Evolutionary conservation across 768 basidiomycete species (phyloP).

Genomic region (Mrakia gelida): DNA sequence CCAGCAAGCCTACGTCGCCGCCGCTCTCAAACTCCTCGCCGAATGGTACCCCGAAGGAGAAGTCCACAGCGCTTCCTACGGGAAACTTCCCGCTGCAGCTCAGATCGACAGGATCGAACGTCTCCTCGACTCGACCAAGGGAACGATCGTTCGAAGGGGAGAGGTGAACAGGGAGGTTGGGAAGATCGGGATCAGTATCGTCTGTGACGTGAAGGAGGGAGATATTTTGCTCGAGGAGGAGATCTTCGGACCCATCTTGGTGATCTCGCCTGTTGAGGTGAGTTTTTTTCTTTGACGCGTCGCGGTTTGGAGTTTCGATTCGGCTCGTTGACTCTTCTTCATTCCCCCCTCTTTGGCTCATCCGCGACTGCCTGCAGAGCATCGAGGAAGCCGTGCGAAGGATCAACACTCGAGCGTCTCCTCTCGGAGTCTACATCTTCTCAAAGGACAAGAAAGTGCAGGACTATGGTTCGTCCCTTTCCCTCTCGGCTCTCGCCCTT

Average conservation of each 20-base stretch:
- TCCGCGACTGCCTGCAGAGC: constrained; percentile 34
- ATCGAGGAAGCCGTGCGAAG: constrained; percentile 41
- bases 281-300: constrained; percentile 25
- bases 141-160: constrained; percentile 40
- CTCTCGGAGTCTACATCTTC: constrained; percentile 44
- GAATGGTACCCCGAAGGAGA: constrained; percentile 29
- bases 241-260: constrained; percentile 44
- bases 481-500: too few relatives aligned
- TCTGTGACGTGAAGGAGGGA: constrained; percentile 36
- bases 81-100: background rate
- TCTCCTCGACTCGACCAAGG: constrained; percentile 40
- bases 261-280: constrained; percentile 42
- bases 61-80: constrained; percentile 16
- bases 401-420: constrained; percentile 40
- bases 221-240: constrained; percentile 40
- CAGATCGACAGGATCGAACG: constrained; percentile 33
- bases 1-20: constrained; percentile 12
- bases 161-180: constrained; percentile 36
- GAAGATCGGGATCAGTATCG: constrained; percentile 42
- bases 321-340: background rate
- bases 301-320: background rate
- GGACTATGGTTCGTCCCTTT: constrained; percentile 38
- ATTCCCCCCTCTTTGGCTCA: background rate
- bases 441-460: constrained; percentile 37
- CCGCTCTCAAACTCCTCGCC: background rate